A percentile compares a stretch with the other conserved stretches of the same genome.
phyloP scores from a whole-genome alignment of 257 asterid species.

The Solanum gandarillasii region DNA sequence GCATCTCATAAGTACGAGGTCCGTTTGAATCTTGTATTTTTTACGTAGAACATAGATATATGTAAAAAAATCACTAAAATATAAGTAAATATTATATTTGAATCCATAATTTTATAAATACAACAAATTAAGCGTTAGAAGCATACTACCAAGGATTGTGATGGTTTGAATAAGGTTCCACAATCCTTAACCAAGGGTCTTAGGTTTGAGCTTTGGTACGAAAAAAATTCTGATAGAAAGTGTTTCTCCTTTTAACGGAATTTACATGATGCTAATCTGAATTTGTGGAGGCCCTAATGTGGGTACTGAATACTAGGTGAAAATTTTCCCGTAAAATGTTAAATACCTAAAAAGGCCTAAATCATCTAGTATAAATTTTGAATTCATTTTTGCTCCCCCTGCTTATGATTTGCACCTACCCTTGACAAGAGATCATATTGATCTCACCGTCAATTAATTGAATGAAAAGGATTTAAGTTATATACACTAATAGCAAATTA shows the following conservation, averaged over 20 bases:
- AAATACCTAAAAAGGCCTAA: not conserved
- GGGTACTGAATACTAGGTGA: not conserved
- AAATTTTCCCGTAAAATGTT: not conserved
- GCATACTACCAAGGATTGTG: not conserved
- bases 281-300: not conserved
- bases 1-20: not conserved
- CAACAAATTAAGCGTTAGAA: not conserved
- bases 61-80: not conserved
- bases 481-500: not conserved
- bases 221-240: not conserved
- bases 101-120: not conserved
- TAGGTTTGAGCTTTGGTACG: not conserved
- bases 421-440: not conserved
- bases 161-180: not conserved
- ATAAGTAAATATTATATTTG: not conserved
- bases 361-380: not conserved
- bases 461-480: not conserved
- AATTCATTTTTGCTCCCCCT: accelerated
- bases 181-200: not conserved
- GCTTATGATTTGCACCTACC: not conserved
- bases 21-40: not conserved
- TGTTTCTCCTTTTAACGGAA: not conserved
- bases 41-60: not conserved
- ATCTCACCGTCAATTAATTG: not conserved
- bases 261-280: not conserved